Base-by-base conservation (phyloP, 2,329 filamentous ascomycete species). In the Penicillium sp. region DNA sequence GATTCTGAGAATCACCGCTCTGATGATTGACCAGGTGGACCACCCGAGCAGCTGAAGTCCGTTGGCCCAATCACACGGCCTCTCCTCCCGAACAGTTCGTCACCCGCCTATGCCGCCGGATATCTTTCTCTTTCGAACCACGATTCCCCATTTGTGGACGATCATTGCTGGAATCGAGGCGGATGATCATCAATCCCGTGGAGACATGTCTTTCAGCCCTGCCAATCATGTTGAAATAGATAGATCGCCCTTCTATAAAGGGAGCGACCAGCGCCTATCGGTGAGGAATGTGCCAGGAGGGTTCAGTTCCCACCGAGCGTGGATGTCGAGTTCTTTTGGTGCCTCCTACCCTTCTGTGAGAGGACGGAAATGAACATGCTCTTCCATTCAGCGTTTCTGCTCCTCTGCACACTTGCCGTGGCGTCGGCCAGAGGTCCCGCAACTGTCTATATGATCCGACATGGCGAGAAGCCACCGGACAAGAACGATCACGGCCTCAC, bases 371-470 rank as follows among this genome's bases (percentile, higher is more conserved):
- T 38, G 36, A 39, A n/a, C 7, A 49, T 49, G 47, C 29, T 42
- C 5, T 16, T 49, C 14, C 34, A n/a, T 13, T 42, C 42, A 29
- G 39, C 34, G 13, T n/a, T 42, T 11, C 23, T 38, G n/a, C 35
- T 40, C 9, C n/a, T 36, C 18, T 18, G 31, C n/a, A 11, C 41
- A 22, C 34, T 20, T 26, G 20, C 38, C 24, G 24, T 46, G 13
- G 16, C 32, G 2, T 45, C 39, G 13, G 55, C 51, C 13, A 47
- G 50, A 7, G 10, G 24, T 13, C 46, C 43, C 0, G 58, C 63
- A 14, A 63, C 52, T 6, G 52, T 65, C 14, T 65, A 59, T 27
- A 47, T 66, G 14, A 62, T 66, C 39, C 61, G 63, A 8, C 63
- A 66, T 39, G 63, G 58, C 27, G 63, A 66, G 41, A 65, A 65